Evolutionary conservation across 192 early-diverging fungal species (phyloP).

Genomic region (Podila epigama): DNA sequence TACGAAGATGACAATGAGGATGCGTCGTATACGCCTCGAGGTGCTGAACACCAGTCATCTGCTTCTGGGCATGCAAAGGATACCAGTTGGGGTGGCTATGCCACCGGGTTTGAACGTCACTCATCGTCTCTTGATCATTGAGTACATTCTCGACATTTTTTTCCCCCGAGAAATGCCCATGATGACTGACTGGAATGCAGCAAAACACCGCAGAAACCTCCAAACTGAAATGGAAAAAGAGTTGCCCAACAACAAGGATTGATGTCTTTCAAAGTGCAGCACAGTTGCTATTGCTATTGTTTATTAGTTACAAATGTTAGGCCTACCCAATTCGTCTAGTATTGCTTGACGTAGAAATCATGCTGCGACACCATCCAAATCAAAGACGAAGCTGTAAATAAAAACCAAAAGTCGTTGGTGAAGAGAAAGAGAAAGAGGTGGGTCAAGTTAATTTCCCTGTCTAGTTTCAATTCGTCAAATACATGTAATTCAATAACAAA

Average conservation of each 20-base stretch:
- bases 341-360: conserved; percentile 41
- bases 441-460: background rate
- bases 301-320: background rate
- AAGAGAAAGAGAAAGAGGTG: background rate
- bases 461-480: background rate
- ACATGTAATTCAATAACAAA: background rate
- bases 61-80: background rate
- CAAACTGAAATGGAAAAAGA: too few species aligned
- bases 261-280: background rate
- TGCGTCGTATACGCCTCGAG: background rate
- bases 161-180: too few species aligned
- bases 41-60: background rate
- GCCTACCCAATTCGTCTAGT: background rate
- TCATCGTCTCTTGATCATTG: background rate
- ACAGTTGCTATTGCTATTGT: background rate
- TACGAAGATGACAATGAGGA: conserved; percentile 23
- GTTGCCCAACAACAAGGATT: background rate
- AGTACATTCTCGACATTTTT: background rate
- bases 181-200: too few species aligned
- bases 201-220: too few species aligned
- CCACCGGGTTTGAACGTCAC: background rate
- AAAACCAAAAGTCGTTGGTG: background rate
- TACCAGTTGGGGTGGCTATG: conserved; percentile 14
- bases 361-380: conserved; percentile 53
- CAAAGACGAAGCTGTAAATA: conserved; percentile 34